phyloP scores from a whole-genome alignment of 768 basidiomycete species.

The Podaxis rugospora region DNA sequence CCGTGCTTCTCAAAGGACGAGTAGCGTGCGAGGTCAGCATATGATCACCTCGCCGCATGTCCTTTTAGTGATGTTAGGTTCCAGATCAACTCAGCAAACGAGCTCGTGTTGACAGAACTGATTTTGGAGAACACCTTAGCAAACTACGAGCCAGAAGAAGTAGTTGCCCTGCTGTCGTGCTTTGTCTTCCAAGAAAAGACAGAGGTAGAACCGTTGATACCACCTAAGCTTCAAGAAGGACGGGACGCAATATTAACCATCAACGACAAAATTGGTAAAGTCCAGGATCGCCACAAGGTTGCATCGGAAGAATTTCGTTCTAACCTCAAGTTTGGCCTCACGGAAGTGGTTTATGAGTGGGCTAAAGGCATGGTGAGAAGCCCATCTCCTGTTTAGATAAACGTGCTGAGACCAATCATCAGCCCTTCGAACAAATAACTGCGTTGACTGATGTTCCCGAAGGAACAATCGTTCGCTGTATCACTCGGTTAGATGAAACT shows the following conservation, averaged over 20 bases:
- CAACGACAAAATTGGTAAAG: slow-evolving; percentile 68
- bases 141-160: slow-evolving; percentile 89
- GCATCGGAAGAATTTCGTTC: slow-evolving; percentile 73
- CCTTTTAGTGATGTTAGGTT: slow-evolving; percentile 3
- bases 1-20: slow-evolving; percentile 91
- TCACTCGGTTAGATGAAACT: slow-evolving; percentile 94
- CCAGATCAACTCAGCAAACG: slow-evolving; percentile 98
- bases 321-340: slow-evolving; percentile 83
- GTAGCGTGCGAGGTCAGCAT: slow-evolving; percentile 90
- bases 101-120: slow-evolving; percentile 92
- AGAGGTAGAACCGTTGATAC: slow-evolving; percentile 79
- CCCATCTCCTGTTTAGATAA: not conserved
- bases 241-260: slow-evolving; percentile 74
- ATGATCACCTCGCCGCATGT: not conserved
- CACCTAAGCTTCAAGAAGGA: slow-evolving; percentile 76
- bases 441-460: slow-evolving; percentile 91
- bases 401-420: not conserved
- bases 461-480: slow-evolving; percentile 94
- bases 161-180: slow-evolving; percentile 91
- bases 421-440: slow-evolving; percentile 97
- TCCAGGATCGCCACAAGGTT: slow-evolving; percentile 82
- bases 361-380: slow-evolving; percentile 90
- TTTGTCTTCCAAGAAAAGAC: slow-evolving; percentile 99
- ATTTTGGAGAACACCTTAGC: slow-evolving; percentile 95
- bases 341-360: slow-evolving; percentile 99